These are phyloP conservation scores for Coleophoma eucalyptorum DNA, from an alignment of 2,329 filamentous ascomycete genomes.

Conservation along the genomic window DNA sequence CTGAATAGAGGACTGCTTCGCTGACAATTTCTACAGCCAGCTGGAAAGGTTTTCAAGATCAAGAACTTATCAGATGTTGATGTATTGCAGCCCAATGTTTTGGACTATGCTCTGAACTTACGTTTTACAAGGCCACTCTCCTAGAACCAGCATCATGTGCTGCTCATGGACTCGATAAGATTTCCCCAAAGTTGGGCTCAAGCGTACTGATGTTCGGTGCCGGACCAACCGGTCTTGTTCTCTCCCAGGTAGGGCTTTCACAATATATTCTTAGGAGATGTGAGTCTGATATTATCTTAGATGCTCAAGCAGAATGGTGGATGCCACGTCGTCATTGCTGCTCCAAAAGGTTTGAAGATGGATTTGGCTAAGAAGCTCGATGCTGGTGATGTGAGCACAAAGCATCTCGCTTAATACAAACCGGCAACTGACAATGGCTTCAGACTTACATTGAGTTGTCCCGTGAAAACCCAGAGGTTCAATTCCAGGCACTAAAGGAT, in stretches of 20 bases:
- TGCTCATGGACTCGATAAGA: constrained; percentile 67
- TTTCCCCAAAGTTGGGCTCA: constrained; percentile 61
- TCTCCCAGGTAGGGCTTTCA: constrained; percentile 14
- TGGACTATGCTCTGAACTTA: neutral
- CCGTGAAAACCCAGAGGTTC: constrained; percentile 48
- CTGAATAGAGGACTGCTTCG: constrained; percentile 6
- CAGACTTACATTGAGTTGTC: constrained; percentile 46
- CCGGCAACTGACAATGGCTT: neutral
- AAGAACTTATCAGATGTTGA: constrained; percentile 64
- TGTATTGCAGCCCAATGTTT: neutral
- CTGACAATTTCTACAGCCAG: constrained; percentile 17
- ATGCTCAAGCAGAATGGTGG: constrained; percentile 65
- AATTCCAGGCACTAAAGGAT: constrained; percentile 58
- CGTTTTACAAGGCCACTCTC: constrained; percentile 47
- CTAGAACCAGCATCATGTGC: constrained; percentile 69
- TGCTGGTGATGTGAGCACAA: constrained; percentile 39
- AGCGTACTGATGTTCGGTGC: constrained; percentile 63
- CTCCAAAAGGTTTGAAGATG: constrained; percentile 67
- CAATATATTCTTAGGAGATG: neutral
- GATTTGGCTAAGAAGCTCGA: constrained; percentile 58
- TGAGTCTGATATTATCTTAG: constrained; percentile 12
- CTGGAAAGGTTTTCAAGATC: constrained; percentile 59
- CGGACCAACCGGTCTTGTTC: constrained; percentile 62
- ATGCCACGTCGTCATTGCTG: constrained; percentile 66
- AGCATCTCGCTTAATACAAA: neutral